Percentiles rank a stretch among this genome's conserved stretches.
Conservation (phyloP, 139 green algal species). For the Picochlorum sp. region DNA sequence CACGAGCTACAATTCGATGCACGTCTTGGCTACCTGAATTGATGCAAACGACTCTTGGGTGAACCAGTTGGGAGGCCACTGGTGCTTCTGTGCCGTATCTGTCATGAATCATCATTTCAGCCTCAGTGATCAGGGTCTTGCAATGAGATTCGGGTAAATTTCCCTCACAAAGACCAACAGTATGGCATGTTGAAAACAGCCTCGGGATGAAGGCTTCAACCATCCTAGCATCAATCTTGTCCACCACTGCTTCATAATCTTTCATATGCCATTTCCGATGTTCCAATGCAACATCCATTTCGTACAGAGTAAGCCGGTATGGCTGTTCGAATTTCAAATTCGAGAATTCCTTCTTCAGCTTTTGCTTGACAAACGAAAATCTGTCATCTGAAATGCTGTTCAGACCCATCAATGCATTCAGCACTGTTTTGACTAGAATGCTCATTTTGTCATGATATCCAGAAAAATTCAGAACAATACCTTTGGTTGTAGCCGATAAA, state of each 20-base stretch:
- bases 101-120: neutral
- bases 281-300: slow-evolving; percentile 32
- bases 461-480: slow-evolving; percentile 28
- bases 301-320: slow-evolving; percentile 77
- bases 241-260: slow-evolving; percentile 57
- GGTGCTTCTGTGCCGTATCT: neutral
- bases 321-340: slow-evolving; percentile 68
- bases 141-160: slow-evolving; percentile 27
- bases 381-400: slow-evolving; percentile 42
- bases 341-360: slow-evolving; percentile 44
- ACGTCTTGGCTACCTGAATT: slow-evolving; percentile 15
- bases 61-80: slow-evolving; percentile 28
- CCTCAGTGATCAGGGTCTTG: neutral
- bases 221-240: slow-evolving; percentile 20
- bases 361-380: slow-evolving; percentile 62
- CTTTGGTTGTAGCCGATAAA: slow-evolving; percentile 16
- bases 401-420: slow-evolving; percentile 50
- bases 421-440: slow-evolving; percentile 47
- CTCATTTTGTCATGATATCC: slow-evolving; percentile 83
- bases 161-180: slow-evolving; percentile 26
- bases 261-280: slow-evolving; percentile 55
- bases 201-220: slow-evolving; percentile 18
- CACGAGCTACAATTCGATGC: slow-evolving; percentile 37
- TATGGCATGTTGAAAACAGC: slow-evolving; percentile 15
- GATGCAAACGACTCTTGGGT: slow-evolving; percentile 42